phyloP scores from a whole-genome alignment of 129 eudicot genomes.

The Artemisia annua region DNA sequence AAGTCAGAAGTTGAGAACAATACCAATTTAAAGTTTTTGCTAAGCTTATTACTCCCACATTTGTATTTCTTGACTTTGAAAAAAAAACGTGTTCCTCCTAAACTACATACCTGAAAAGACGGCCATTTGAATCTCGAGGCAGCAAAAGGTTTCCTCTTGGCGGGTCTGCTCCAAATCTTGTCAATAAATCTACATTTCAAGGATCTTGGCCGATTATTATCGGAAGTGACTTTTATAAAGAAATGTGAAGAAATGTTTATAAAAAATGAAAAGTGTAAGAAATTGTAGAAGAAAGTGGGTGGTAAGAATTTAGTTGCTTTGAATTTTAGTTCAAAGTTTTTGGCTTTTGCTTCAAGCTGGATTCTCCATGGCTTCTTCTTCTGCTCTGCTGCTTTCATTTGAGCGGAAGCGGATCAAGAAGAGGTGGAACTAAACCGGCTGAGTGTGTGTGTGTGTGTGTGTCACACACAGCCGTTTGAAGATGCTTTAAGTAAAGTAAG shows the following conservation, averaged over 20 bases:
- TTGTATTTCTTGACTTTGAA: too few relatives aligned
- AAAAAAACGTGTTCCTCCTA: too few relatives aligned
- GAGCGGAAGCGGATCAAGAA: background rate
- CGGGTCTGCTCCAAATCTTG: background rate
- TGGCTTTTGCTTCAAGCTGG: constrained; percentile 33
- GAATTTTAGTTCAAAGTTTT: constrained; percentile 24
- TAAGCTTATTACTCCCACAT: too few relatives aligned
- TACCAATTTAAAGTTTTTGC: too few relatives aligned
- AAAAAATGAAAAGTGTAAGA: constrained; percentile 30
- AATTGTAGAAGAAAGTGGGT: constrained; percentile 20
- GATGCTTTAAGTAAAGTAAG: too few relatives aligned
- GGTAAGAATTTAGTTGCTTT: constrained; percentile 18
- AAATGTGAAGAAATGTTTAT: constrained; percentile 31
- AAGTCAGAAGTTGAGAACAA: too few relatives aligned
- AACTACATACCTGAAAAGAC: constrained; percentile 27
- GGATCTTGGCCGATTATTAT: background rate
- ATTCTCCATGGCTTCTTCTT: constrained; percentile 5
- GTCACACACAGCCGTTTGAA: too few relatives aligned
- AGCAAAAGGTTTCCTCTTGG: constrained; percentile 6
- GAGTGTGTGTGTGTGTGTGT: too few relatives aligned
- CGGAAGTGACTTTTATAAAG: constrained; percentile 17
- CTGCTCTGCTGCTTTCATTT: constrained; percentile 22
- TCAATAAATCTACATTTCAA: constrained; percentile 13
- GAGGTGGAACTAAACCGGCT: too few relatives aligned
- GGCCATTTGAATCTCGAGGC: constrained; percentile 4